Conservation (phyloP, 371 early-diverging fungal genomes). For the Dichotomocladium elegans region DNA sequence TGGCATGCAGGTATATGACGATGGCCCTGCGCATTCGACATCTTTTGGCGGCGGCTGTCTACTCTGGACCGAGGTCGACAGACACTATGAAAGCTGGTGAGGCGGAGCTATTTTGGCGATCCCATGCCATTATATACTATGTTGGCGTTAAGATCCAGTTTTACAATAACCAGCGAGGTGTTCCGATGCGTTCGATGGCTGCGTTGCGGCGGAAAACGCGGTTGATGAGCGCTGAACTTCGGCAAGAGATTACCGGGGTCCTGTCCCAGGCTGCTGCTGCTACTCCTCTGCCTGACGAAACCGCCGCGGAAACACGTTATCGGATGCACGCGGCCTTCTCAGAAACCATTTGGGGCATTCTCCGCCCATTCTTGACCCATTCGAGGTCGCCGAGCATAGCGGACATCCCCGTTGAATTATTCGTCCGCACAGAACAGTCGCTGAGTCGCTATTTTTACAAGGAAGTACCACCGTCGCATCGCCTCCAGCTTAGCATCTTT, state of each 20-base stretch:
- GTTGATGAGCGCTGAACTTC: not conserved
- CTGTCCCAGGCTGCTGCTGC: no score
- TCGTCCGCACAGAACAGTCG: constrained; percentile 21
- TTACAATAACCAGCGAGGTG: constrained; percentile 24
- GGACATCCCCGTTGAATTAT: constrained; percentile 18
- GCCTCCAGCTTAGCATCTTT: constrained; percentile 19
- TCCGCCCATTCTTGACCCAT: constrained; percentile 14
- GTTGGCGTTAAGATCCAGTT: constrained; percentile 16
- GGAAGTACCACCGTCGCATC: constrained; percentile 14
- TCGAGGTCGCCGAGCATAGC: constrained; percentile 21
- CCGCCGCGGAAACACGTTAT: constrained; percentile 10
- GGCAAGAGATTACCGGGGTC: no score
- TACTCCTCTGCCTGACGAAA: constrained; percentile 24
- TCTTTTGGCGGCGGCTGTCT: constrained; percentile 14
- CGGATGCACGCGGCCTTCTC: constrained; percentile 19
- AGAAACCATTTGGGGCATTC: not conserved
- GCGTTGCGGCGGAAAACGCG: not conserved
- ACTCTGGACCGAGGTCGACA: constrained; percentile 1
- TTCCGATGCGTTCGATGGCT: constrained; percentile 13
- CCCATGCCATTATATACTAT: constrained; percentile 16
- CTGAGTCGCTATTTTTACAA: constrained; percentile 18
- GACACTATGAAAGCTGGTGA: constrained; percentile 7
- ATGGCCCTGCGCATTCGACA: constrained; percentile 30
- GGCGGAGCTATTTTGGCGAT: constrained; percentile 31
- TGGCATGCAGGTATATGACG: constrained; percentile 28